Conservation (phyloP, 2,329 filamentous ascomycete genomes). For the Monosporascus sp. region DNA sequence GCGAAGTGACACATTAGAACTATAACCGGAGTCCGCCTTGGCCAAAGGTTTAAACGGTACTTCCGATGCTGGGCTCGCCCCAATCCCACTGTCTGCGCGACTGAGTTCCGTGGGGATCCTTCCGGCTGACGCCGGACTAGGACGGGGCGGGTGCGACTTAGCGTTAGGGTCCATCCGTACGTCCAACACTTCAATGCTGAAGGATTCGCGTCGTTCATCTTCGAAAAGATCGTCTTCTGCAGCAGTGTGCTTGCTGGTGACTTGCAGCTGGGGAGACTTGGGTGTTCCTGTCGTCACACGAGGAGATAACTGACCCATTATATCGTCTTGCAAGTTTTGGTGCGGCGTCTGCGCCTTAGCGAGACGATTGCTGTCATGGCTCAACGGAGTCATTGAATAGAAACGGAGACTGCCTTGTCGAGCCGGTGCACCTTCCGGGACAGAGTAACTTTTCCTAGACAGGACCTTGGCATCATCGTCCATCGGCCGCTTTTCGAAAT, state of each 20-base stretch:
- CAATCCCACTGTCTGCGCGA: conserved; percentile 45
- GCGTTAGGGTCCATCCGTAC: conserved; percentile 35
- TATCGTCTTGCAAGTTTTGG: too few species aligned
- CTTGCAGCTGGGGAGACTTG: conserved; percentile 31
- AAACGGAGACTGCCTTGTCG: neutral
- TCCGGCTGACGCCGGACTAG: conserved; percentile 13
- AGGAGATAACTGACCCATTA: conserved; percentile 15
- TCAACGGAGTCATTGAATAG: neutral
- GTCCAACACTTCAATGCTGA: conserved; percentile 19
- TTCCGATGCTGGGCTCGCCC: conserved; percentile 40
- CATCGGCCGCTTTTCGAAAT: conserved; percentile 7
- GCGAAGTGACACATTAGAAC: conserved; percentile 53
- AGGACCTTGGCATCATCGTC: neutral
- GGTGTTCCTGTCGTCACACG: conserved; percentile 25
- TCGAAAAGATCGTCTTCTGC: conserved; percentile 45
- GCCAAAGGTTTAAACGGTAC: conserved; percentile 40
- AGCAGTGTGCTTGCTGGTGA: conserved; percentile 43
- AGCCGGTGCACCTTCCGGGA: neutral
- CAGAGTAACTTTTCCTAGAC: neutral
- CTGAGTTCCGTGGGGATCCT: conserved; percentile 20
- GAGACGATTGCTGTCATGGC: neutral
- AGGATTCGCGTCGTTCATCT: conserved; percentile 27
- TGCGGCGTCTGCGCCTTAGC: neutral
- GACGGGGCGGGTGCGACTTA: conserved; percentile 28
- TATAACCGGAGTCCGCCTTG: conserved; percentile 58